These are phyloP conservation scores for Penicillium daleae DNA, from an alignment of 495 filamentous ascomycete species.

Conservation along the genomic window DNA sequence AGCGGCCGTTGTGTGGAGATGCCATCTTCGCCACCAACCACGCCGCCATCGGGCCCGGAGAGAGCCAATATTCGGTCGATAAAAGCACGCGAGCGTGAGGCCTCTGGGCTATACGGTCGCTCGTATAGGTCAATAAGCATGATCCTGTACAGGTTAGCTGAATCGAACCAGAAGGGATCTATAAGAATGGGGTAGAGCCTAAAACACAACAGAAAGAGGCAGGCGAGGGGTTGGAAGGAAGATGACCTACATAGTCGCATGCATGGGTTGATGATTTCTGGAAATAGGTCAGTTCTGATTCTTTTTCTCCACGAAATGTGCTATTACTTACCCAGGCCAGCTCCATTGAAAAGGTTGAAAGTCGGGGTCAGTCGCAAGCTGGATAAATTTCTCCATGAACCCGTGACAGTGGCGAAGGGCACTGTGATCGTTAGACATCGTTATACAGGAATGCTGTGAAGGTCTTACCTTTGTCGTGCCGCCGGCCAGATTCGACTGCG, in stretches of 20 bases:
- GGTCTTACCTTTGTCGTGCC: conserved; percentile 52
- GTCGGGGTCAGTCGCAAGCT: conserved; percentile 53
- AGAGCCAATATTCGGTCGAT: conserved; percentile 58
- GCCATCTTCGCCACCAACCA: conserved; percentile 54
- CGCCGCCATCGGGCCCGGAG: conserved; percentile 55
- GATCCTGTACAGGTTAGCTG: conserved; percentile 35
- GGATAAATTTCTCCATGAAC: conserved; percentile 59
- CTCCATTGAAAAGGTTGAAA: conserved; percentile 64
- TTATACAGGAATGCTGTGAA: background rate
- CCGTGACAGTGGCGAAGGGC: conserved; percentile 58
- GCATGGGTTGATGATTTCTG: conserved; percentile 60
- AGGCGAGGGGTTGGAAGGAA: background rate
- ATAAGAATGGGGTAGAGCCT: background rate
- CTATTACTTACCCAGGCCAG: conserved; percentile 49
- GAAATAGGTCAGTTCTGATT: conserved; percentile 8
- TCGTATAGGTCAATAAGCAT: conserved; percentile 61
- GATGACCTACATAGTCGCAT: conserved; percentile 51
- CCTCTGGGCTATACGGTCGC: conserved; percentile 52
- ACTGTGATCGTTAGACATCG: conserved; percentile 34
- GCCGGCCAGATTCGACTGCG: conserved; percentile 58
- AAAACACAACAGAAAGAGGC: background rate
- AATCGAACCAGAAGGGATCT: background rate
- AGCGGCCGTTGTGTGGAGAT: conserved; percentile 51
- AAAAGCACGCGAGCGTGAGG: conserved; percentile 50
- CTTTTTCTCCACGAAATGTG: background rate